These are phyloP conservation scores for Tylopilus sp. DNA, from an alignment of 768 basidiomycete species.

Conservation along the genomic window DNA sequence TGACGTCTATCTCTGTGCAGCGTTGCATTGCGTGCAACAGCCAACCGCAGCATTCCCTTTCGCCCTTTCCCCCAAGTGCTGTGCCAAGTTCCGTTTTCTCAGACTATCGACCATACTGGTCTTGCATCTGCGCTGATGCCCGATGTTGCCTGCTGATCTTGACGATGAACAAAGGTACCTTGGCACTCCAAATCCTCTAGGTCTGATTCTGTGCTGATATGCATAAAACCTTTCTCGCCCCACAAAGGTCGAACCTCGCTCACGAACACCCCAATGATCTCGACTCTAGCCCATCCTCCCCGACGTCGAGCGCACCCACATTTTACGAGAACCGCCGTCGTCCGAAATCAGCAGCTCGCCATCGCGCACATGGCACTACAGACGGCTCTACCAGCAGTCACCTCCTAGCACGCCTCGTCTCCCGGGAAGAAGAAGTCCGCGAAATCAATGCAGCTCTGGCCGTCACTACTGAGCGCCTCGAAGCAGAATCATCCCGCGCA, in stretches of 20 bases:
- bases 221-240: background rate
- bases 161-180: slow-evolving; percentile 28
- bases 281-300: slow-evolving; percentile 29
- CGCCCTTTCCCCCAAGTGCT: slow-evolving; percentile 2
- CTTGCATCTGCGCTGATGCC: slow-evolving; percentile 13
- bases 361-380: slow-evolving; percentile 25
- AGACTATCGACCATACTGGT: background rate
- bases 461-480: slow-evolving; percentile 33
- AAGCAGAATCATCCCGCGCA: slow-evolving; percentile 41
- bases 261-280: slow-evolving; percentile 30
- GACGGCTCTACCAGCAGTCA: slow-evolving; percentile 30
- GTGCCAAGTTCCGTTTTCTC: background rate
- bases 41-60: background rate
- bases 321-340: slow-evolving; percentile 19
- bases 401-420: slow-evolving; percentile 29
- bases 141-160: slow-evolving; percentile 28
- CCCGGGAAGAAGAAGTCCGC: slow-evolving; percentile 30
- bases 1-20: slow-evolving; percentile 7
- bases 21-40: slow-evolving; percentile 6
- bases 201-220: background rate
- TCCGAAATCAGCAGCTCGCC: slow-evolving; percentile 26
- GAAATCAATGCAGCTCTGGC: slow-evolving; percentile 28
- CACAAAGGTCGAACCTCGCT: slow-evolving; percentile 21
- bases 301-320: slow-evolving; percentile 17
- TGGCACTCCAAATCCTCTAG: background rate